Conservation (phyloP, 129 eudicot species). For the Pulicaria dysenterica region DNA sequence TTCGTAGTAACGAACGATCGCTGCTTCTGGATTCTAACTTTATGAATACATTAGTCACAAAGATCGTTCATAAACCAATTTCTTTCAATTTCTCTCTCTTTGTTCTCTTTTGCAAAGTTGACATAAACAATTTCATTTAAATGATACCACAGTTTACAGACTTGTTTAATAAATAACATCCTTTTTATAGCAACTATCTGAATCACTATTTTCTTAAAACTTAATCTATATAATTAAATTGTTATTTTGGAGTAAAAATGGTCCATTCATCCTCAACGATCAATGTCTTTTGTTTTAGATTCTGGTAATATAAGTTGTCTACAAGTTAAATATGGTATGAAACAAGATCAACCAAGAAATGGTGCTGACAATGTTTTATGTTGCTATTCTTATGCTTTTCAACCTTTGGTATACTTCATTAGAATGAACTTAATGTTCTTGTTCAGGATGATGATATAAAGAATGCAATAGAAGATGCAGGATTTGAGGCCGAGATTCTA, state of each 20-base stretch:
- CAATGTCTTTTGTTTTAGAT: neutral
- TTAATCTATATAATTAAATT: neutral
- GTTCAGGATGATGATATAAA: slow-evolving; percentile 79
- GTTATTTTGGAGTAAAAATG: neutral
- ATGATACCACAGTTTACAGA: neutral
- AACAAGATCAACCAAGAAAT: slow-evolving; percentile 7
- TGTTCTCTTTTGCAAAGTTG: neutral
- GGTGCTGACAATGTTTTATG: neutral
- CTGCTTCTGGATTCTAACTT: neutral
- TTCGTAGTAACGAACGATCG: neutral
- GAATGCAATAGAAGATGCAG: slow-evolving; percentile 94
- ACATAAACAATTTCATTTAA: neutral
- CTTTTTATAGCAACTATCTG: neutral
- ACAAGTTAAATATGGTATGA: slow-evolving; percentile 10
- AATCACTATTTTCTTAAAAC: neutral
- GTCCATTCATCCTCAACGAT: slow-evolving; percentile 7
- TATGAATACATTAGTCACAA: neutral
- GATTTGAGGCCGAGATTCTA: slow-evolving; percentile 89
- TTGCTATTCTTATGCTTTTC: neutral
- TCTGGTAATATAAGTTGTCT: slow-evolving; percentile 10
- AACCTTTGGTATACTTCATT: neutral
- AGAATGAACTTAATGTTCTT: slow-evolving; percentile 20
- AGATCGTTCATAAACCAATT: neutral
- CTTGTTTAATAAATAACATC: neutral
- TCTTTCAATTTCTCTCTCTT: neutral